phyloP scores from a whole-genome alignment of 2,329 filamentous ascomycete species.

The Dothideomycetes sp. region DNA sequence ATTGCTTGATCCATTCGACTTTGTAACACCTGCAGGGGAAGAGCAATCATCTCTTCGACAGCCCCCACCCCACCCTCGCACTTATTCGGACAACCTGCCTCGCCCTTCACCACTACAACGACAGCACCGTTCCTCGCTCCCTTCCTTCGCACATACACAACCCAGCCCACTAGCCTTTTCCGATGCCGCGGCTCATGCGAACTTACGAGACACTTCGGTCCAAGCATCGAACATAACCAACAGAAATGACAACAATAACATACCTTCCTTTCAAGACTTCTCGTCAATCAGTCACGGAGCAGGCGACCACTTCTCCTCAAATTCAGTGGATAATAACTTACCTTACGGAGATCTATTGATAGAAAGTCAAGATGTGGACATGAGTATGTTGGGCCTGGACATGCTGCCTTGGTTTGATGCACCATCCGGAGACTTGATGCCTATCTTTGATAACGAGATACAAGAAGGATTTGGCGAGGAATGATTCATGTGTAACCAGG shows the following conservation, averaged over 20 bases:
- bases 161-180: background rate
- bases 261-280: background rate
- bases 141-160: background rate
- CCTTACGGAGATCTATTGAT: constrained; percentile 52
- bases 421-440: constrained; percentile 1
- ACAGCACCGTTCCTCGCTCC: constrained; percentile 3
- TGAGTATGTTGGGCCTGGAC: constrained; percentile 58
- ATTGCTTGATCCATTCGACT: constrained; percentile 14
- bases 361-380: constrained; percentile 68
- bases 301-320: too few species aligned
- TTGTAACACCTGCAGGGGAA: constrained; percentile 4
- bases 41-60: background rate
- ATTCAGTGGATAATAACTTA: constrained; percentile 16
- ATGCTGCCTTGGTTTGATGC: constrained; percentile 64
- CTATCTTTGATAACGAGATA: background rate
- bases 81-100: constrained; percentile 10
- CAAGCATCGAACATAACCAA: background rate
- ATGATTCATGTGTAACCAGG: too few species aligned
- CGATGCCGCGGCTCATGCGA: background rate
- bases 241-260: background rate
- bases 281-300: too few species aligned
- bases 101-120: background rate
- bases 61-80: background rate
- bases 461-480: background rate
- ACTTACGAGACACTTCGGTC: too few species aligned